Evolutionary conservation across 306 rosid species (phyloP).

Genomic region (Neltuma alba): DNA sequence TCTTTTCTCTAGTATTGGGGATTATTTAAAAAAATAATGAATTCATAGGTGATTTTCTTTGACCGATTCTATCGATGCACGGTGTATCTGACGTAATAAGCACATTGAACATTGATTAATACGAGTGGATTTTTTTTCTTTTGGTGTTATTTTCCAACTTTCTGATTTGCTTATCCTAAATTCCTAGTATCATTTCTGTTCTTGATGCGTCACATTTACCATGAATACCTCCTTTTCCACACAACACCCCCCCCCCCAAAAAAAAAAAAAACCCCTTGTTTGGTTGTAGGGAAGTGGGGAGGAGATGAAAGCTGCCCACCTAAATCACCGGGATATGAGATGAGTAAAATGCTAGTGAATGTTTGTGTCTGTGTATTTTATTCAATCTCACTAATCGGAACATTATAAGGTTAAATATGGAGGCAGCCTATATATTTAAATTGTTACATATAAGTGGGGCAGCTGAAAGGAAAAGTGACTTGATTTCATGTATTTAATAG

Average conservation of each 20-base stretch:
- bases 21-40: conserved; percentile 10
- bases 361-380: no score
- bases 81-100: neutral
- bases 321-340: neutral
- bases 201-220: neutral
- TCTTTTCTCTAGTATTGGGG: conserved; percentile 63
- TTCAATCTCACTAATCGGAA: neutral
- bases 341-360: neutral
- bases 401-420: neutral
- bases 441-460: neutral
- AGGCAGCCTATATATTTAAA: neutral
- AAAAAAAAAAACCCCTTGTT: no score
- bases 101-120: neutral
- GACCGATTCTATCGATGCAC: neutral
- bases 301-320: neutral
- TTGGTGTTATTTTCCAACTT: neutral
- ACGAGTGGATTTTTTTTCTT: neutral
- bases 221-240: neutral
- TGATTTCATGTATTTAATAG: neutral
- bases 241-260: no score
- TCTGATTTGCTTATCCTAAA: neutral
- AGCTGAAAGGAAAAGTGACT: neutral
- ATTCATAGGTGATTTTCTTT: conserved; percentile 15
- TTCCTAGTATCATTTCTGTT: neutral
- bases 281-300: neutral